These are phyloP conservation scores for Porpolomopsis calyptriformis DNA, from an alignment of 768 basidiomycete species.

Conservation along the genomic window DNA sequence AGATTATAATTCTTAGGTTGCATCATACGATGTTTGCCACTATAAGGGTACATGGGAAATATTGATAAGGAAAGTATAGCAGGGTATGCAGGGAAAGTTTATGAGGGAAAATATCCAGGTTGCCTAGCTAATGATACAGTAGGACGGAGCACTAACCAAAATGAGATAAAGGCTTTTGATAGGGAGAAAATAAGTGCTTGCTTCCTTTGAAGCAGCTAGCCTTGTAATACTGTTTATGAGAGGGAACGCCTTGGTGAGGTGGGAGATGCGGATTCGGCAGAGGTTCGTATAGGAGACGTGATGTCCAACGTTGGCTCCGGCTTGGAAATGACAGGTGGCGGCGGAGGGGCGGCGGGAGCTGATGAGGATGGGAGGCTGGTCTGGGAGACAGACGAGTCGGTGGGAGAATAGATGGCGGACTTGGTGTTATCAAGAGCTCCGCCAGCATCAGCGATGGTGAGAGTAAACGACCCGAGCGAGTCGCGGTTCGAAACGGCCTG, in stretches of 20 bases:
- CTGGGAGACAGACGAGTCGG: neutral
- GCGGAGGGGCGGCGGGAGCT: neutral
- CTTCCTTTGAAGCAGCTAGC: no score
- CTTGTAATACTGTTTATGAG: no score
- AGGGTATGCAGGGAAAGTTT: neutral
- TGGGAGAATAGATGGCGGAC: neutral
- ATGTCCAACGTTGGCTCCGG: neutral
- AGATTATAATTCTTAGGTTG: no score
- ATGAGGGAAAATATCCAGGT: neutral
- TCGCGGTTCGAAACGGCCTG: neutral
- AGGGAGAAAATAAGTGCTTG: no score
- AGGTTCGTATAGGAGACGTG: neutral
- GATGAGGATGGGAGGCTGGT: neutral
- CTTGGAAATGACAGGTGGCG: neutral
- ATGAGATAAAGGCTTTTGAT: neutral
- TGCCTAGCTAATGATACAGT: neutral
- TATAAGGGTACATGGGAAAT: neutral
- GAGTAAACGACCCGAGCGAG: neutral
- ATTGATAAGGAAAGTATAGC: neutral
- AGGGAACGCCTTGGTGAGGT: no score
- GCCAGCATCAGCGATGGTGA: neutral
- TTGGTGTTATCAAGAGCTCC: conserved; percentile 1
- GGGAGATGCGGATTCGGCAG: no score
- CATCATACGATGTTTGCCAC: no score
- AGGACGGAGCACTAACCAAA: neutral